These are phyloP conservation scores for Dendrobium catenatum DNA, from an alignment of 106 monocot genomes.

Conservation along the genomic window DNA sequence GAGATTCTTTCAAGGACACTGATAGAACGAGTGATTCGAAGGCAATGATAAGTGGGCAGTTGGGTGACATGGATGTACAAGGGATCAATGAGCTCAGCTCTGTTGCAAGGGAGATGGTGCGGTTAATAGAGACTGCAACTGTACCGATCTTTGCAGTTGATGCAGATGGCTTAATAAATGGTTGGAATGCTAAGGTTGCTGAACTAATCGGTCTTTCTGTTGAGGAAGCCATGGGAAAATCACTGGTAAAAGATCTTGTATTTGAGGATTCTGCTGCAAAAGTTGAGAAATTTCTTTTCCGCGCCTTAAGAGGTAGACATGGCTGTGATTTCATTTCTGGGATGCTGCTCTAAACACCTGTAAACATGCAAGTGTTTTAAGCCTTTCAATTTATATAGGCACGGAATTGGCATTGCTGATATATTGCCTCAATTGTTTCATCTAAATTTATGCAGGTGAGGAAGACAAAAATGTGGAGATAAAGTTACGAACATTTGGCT, in stretches of 20 bases:
- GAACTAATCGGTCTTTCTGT: constrained; percentile 72
- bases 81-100: constrained; percentile 90
- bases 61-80: constrained; percentile 55
- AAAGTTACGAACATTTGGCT: constrained; percentile 78
- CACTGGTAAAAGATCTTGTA: constrained; percentile 72
- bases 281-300: constrained; percentile 57
- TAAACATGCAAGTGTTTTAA: background rate
- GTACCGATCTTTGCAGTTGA: constrained; percentile 91
- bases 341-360: background rate
- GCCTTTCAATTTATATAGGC: background rate
- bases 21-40: constrained; percentile 44
- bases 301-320: constrained; percentile 56
- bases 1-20: constrained; percentile 72
- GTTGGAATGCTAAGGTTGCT: constrained; percentile 89
- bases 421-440: background rate
- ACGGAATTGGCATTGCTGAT: background rate
- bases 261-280: constrained; percentile 63
- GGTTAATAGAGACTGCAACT: constrained; percentile 93
- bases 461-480: constrained; percentile 95
- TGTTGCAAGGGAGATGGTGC: constrained; percentile 90
- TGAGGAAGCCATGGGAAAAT: constrained; percentile 89
- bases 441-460: constrained; percentile 51
- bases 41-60: constrained; percentile 36
- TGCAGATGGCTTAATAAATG: constrained; percentile 66
- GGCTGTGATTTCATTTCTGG: background rate